phyloP scores from a whole-genome alignment of 176 grass and related monocot genomes.

The Zizania latifolia region DNA sequence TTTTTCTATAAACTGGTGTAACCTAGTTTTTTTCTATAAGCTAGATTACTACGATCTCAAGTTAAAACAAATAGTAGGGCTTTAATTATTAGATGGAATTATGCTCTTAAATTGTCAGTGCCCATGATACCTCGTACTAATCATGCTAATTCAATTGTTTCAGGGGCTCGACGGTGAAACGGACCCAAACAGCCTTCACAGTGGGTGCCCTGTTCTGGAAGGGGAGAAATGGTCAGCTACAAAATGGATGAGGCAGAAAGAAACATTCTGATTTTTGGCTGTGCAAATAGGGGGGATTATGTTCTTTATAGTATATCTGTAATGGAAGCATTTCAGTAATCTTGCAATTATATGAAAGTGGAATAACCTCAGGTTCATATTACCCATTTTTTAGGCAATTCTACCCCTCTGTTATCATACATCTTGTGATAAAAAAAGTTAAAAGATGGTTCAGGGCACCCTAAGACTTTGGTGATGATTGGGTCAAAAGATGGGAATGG shows the following conservation, averaged over 20 bases:
- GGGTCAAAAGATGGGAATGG: not conserved
- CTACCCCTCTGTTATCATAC: not conserved
- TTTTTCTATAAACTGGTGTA: too few relatives aligned
- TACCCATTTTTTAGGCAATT: not conserved
- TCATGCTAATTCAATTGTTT: not conserved
- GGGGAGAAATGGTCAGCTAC: slow-evolving; percentile 98
- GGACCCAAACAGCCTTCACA: slow-evolving; percentile 69
- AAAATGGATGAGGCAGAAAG: slow-evolving; percentile 93
- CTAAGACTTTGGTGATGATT: not conserved
- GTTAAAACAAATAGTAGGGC: too few relatives aligned
- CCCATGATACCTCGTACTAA: not conserved
- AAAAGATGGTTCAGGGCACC: too few relatives aligned
- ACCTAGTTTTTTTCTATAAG: too few relatives aligned
- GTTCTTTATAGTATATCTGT: not conserved
- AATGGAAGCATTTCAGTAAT: not conserved
- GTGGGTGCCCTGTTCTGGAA: slow-evolving; percentile 76
- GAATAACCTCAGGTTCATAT: not conserved
- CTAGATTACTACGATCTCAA: too few relatives aligned
- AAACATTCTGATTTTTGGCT: slow-evolving; percentile 39
- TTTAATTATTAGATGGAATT: not conserved
- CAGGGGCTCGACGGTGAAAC: slow-evolving; percentile 72
- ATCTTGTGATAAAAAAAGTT: not conserved
- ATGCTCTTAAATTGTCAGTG: not conserved
- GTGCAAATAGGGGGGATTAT: not conserved
- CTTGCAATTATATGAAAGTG: not conserved